Evolutionary conservation across 2,329 filamentous ascomycete species (phyloP), one percentile per base, ranked within the genome.

Genomic region (Acrodontium crateriforme): DNA sequence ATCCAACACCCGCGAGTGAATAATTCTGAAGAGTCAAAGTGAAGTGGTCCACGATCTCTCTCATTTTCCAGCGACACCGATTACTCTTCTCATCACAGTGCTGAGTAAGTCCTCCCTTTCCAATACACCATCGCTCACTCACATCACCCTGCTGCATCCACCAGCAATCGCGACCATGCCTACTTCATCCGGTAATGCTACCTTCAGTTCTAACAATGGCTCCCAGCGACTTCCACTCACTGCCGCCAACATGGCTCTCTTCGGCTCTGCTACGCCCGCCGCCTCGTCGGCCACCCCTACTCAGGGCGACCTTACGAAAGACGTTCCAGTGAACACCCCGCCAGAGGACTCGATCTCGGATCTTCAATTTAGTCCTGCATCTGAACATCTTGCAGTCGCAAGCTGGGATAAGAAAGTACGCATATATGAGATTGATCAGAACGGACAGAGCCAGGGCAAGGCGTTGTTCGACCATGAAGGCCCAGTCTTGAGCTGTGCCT

Each of bases 371-470:
- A 85, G 78, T 9, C 73, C 78, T 2, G 65, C 65, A 29, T 69
- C 60, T 41, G 83, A 95, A 46, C 79, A 91, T 52, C 67, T 98
- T 11, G 84, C 87, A 14, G 81, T 94, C 18, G 65, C 83, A 25
- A 93, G 83, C 45, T 98, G 89, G 89, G 89, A 98, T 59, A 92
- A 91, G 63, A 92, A 93, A 55, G 83, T 95, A 38, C 78, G 85
- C 49, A 87, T 98, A 52, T 98, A 95, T 60, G 83, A 95, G 56
- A 83, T 95, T 51, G 73, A 77, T 40, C 9, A 59, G 31, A 73
- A 73, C 41, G 83, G 84, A 23, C 71, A 79, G 50, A 87, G 79
- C 48, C 73, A 83, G 52, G 84, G 83, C 27, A 87, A 85, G 49
- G 83, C 83, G 38, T 63, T 78, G 34, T 91, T 89, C 50, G 79